Evolutionary conservation across 306 rosid genomes (phyloP), one percentile per base, ranked within the genome.

Genomic region (Cicer arietinum): DNA sequence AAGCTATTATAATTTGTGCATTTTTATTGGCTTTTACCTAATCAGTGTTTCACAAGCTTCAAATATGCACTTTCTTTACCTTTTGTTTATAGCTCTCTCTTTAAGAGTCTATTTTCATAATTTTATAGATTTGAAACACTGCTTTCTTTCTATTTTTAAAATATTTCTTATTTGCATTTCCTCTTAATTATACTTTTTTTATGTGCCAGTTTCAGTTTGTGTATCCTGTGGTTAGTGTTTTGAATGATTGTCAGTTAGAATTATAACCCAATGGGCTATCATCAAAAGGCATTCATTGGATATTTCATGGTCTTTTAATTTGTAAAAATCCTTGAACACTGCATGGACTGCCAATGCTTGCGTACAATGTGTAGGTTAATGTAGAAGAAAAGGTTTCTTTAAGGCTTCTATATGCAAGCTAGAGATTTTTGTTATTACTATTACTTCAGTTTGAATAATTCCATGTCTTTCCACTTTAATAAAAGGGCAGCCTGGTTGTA

Each of bases 241-340:
- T 42, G 69, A 68, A 67, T 35, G 17, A 13, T 78, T 43, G 56
- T 66, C 37, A 39, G 22, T 39, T 53, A 45, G 43, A 72, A 53
- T 59, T 74, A n/a, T 68, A 35, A 65, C 45, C 45, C 4, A 3
- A 53, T 53, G 63, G 46, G n/a, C 43, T 53, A 60, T 78, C 16
- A 77, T 50, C 1, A 11, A 62, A 65, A 66, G 39, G 66, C 75
- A 56, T 47, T 17, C 10, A 10, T 77, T 30, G 35, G 77, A 74
- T 64, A 58, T 16, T 45, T 46, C 57, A 35, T 66, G 77, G 67
- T 46, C 67, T 68, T 52, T 82, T 42, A 50, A 59, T 63, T 77
- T 17, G 7, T 17, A 50, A 73, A 56, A 41, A 22, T 30, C 44
- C 67, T 42, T 57, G 51, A 77, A 43, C 78, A 14, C 17, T 73